Base-by-base conservation (phyloP, 2,329 filamentous ascomycete genomes). In the Arachnopeziza araneosa region DNA sequence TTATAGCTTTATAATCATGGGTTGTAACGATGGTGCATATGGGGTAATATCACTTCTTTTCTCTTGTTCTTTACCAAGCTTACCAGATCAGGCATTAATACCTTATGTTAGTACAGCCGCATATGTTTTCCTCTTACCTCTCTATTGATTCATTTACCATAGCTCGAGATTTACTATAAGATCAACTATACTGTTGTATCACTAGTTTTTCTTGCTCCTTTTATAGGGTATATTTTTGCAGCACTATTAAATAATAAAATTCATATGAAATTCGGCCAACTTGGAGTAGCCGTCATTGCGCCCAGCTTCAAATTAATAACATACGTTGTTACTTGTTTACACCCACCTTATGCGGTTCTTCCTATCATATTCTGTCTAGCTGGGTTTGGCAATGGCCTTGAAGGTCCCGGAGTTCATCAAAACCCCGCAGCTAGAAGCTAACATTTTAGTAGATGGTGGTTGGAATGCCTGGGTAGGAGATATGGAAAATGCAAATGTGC, bases 311-410 rank as follows among this genome's bases (percentile, higher is more conserved):
- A 66, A 55, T 61, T 66, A 14, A 54, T 63, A 8, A 48, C 64
- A 12, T 66, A 65, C 24, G 51, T 62, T 0, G 50, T 63, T 1
- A 80, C 89, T 59, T 81, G 82, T 6, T 75, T 86, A 2, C 89
- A 91, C 70, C 89, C 88, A 0, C 86, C 87, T 0, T 91, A 86
- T 67, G 82, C 86, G 0, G 83, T 84, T 0, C 74, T 92, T 0
- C 83, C 88, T 1, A 73, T 89, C 21, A 78, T 86, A 24, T 84
- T 88, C 69, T 79, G 86, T 51, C 73, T 91, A 9, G 80, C 84
- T 1, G 89, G 88, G 1, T 85, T 90, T 56, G 89, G 88, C 0
- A 90, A 87, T 69, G 89, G 89, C 4, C 74, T 91, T 21, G 79
- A 56, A 51, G 36, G 36, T 44, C 4, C 6, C 5, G 4, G 2